These are phyloP conservation scores for Camptophora hylomeconis DNA, from an alignment of 2,329 filamentous ascomycete genomes.

Conservation along the genomic window DNA sequence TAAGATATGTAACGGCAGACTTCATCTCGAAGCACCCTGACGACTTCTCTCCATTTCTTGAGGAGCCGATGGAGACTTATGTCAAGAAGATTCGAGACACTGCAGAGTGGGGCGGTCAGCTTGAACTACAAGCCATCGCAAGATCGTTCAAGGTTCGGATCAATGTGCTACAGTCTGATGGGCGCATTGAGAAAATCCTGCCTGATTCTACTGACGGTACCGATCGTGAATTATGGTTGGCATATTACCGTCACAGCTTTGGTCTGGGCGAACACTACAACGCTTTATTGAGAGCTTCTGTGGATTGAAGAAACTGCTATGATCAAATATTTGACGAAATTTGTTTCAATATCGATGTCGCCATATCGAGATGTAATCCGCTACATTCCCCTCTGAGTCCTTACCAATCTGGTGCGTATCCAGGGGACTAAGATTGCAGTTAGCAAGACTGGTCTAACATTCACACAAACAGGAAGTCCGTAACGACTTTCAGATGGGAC, in stretches of 20 bases:
- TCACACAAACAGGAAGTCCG: too few species aligned
- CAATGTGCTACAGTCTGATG: slow-evolving; percentile 70
- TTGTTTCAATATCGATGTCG: slow-evolving; percentile 20
- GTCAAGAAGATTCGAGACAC: slow-evolving; percentile 67
- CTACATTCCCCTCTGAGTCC: slow-evolving; percentile 26
- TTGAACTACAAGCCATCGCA: slow-evolving; percentile 77
- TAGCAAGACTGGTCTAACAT: too few species aligned
- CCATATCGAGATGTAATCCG: slow-evolving; percentile 32
- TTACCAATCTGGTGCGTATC: slow-evolving; percentile 44
- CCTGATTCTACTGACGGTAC: slow-evolving; percentile 26
- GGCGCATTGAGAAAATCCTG: slow-evolving; percentile 62
- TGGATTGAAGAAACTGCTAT: slow-evolving; percentile 2
- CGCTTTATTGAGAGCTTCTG: slow-evolving; percentile 44
- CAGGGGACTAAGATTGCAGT: too few species aligned
- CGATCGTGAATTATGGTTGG: slow-evolving; percentile 58
- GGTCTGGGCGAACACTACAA: slow-evolving; percentile 97
- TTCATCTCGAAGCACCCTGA: slow-evolving; percentile 64
- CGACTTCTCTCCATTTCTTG: slow-evolving; percentile 77
- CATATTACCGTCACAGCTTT: slow-evolving; percentile 89
- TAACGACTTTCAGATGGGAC: too few species aligned
- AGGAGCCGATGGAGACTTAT: slow-evolving; percentile 64
- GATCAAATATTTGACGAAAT: background rate
- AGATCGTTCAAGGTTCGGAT: slow-evolving; percentile 69
- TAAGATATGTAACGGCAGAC: slow-evolving; percentile 58
- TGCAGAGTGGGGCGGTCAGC: slow-evolving; percentile 89